Percentiles rank a stretch among this genome's conserved stretches.
Evolutionary conservation across 2,329 filamentous ascomycete species (phyloP).

Genomic region (Teratosphaeria epicoccoides): DNA sequence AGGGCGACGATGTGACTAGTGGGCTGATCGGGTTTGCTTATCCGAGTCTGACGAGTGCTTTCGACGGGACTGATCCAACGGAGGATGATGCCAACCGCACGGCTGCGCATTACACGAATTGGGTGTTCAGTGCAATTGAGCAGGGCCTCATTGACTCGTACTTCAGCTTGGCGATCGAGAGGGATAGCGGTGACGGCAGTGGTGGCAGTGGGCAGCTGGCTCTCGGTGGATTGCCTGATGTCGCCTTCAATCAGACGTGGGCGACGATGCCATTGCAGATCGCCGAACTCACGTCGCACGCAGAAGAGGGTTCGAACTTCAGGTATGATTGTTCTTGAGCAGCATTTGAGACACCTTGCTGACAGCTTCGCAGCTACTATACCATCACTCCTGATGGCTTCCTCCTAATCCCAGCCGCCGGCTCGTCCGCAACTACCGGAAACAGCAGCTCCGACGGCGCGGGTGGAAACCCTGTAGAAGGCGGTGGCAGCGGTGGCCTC

Average conservation of each 20-base stretch:
- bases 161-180: conserved; percentile 36
- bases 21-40: conserved; percentile 41
- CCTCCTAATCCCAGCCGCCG: neutral
- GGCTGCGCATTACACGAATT: conserved; percentile 29
- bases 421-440: neutral
- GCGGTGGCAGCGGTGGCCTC: neutral
- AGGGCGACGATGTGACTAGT: conserved; percentile 32
- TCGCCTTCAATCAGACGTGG: conserved; percentile 23
- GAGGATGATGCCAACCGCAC: conserved; percentile 14
- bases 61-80: conserved; percentile 10
- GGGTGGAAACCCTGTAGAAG: neutral
- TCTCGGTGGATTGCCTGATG: conserved; percentile 36
- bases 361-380: conserved; percentile 20
- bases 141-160: conserved; percentile 30
- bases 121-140: conserved; percentile 37
- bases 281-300: conserved; percentile 9
- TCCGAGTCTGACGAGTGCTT: conserved; percentile 33
- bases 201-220: conserved; percentile 33
- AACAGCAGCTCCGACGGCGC: neutral
- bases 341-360: neutral
- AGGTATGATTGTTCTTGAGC: neutral
- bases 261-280: conserved; percentile 25
- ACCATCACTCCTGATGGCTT: conserved; percentile 21
- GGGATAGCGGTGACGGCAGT: conserved; percentile 12
- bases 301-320: conserved; percentile 9